Conservation (phyloP, 2,329 filamentous ascomycete species). For the Cercospora zeina region DNA sequence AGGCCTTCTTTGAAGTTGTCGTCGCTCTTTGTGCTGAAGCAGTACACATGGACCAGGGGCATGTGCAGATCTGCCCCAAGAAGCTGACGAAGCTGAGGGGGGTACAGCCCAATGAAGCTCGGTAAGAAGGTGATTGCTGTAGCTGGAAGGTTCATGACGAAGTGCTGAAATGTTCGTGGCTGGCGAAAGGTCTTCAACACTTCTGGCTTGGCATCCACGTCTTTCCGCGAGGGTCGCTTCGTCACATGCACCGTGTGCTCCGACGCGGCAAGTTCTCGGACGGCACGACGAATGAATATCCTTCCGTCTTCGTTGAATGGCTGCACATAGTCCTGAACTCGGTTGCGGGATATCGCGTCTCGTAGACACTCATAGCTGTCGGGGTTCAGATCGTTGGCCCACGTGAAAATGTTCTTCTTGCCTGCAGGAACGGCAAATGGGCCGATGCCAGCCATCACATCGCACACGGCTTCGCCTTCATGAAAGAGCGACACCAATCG, state of each 20-base stretch:
- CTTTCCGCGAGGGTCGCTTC: slow-evolving; percentile 39
- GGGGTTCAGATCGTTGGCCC: slow-evolving; percentile 96
- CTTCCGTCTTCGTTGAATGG: slow-evolving; percentile 81
- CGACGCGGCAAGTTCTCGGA: slow-evolving; percentile 56
- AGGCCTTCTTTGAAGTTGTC: slow-evolving; percentile 63
- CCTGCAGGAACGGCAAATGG: slow-evolving; percentile 92
- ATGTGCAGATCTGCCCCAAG: slow-evolving; percentile 49
- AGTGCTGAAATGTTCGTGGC: slow-evolving; percentile 82
- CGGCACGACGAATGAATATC: slow-evolving; percentile 72
- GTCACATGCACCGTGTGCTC: slow-evolving; percentile 53
- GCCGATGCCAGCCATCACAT: slow-evolving; percentile 96
- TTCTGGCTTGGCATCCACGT: slow-evolving; percentile 33
- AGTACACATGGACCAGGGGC: slow-evolving; percentile 90
- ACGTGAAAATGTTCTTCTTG: slow-evolving; percentile 86
- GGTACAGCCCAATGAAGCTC: slow-evolving; percentile 76
- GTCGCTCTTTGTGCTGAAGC: slow-evolving; percentile 81
- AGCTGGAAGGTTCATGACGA: slow-evolving; percentile 96
- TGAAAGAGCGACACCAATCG: slow-evolving; percentile 74
- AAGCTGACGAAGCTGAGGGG: slow-evolving; percentile 36
- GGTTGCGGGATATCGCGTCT: slow-evolving; percentile 73
- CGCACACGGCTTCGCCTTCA: slow-evolving; percentile 84
- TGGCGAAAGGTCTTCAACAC: slow-evolving; percentile 50
- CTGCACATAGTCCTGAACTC: slow-evolving; percentile 70
- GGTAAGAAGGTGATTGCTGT: slow-evolving; percentile 81
- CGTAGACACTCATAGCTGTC: slow-evolving; percentile 74